Evolutionary conservation across 2,329 filamentous ascomycete genomes (phyloP).

Genomic region (Aspergillus sp.): DNA sequence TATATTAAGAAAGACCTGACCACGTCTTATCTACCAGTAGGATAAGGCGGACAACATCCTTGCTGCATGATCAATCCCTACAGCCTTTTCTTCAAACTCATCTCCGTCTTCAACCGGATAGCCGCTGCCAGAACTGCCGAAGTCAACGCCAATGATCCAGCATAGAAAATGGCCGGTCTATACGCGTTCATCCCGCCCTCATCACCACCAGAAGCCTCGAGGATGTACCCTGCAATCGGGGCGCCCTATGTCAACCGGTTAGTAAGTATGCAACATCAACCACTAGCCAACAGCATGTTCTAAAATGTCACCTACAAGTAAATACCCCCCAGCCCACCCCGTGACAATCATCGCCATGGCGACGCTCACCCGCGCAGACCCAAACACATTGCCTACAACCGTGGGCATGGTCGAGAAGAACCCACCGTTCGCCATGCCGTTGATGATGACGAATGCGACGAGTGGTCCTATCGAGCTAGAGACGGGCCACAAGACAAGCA

Average conservation of each 20-base stretch:
- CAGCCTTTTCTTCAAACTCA: slow-evolving; percentile 17
- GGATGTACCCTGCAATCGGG: slow-evolving; percentile 61
- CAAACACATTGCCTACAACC: slow-evolving; percentile 61
- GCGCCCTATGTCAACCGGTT: slow-evolving; percentile 41
- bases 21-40: no score
- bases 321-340: slow-evolving; percentile 61
- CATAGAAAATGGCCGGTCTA: slow-evolving; percentile 63
- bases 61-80: background rate
- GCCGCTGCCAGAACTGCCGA: slow-evolving; percentile 34
- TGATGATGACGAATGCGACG: slow-evolving; percentile 58
- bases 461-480: slow-evolving; percentile 56
- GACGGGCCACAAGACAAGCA: slow-evolving; percentile 62
- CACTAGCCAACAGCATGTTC: background rate
- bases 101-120: slow-evolving; percentile 48
- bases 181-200: slow-evolving; percentile 54
- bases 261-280: background rate
- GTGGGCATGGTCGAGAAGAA: slow-evolving; percentile 67
- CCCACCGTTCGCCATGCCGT: slow-evolving; percentile 61
- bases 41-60: no score
- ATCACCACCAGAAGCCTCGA: slow-evolving; percentile 56
- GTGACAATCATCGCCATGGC: slow-evolving; percentile 64
- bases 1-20: no score
- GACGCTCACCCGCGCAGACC: slow-evolving; percentile 54
- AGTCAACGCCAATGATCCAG: slow-evolving; percentile 52
- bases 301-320: slow-evolving; percentile 49